phyloP scores from a whole-genome alignment of 2,329 filamentous ascomycete species.

The Karstenula rhodostoma region DNA sequence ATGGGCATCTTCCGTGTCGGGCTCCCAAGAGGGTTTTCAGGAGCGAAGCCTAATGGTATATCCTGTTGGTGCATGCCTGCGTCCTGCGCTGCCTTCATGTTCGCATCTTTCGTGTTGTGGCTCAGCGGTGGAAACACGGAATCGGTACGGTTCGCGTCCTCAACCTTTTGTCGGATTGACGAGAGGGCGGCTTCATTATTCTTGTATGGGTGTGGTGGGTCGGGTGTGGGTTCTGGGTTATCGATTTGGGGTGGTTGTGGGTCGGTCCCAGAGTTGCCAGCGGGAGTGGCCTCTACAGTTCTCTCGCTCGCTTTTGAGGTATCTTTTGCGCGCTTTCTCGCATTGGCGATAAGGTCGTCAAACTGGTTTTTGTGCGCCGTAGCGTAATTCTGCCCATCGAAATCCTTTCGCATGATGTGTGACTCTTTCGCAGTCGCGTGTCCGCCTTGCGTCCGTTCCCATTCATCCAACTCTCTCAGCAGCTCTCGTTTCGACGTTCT shows the following conservation, averaged over 20 bases:
- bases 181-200: constrained; percentile 35
- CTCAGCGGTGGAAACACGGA: constrained; percentile 20
- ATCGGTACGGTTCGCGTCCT: constrained; percentile 23
- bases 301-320: constrained; percentile 33
- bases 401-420: constrained; percentile 82
- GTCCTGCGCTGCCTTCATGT: neutral
- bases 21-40: constrained; percentile 31
- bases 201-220: constrained; percentile 25
- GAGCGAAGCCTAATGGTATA: constrained; percentile 20
- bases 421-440: constrained; percentile 52
- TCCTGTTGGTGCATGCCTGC: neutral
- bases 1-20: constrained; percentile 51
- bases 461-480: constrained; percentile 79
- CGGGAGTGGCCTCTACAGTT: neutral
- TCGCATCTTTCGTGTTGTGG: constrained; percentile 15
- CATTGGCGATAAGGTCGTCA: constrained; percentile 78
- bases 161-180: constrained; percentile 33
- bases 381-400: constrained; percentile 81
- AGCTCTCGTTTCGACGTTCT: constrained; percentile 72
- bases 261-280: neutral
- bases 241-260: constrained; percentile 2
- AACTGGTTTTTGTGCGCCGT: constrained; percentile 78
- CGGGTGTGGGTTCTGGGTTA: neutral
- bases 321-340: constrained; percentile 61
- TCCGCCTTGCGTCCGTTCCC: constrained; percentile 84